Conservation (phyloP, 345 rosid genomes). For the Eucalyptus grandis region DNA sequence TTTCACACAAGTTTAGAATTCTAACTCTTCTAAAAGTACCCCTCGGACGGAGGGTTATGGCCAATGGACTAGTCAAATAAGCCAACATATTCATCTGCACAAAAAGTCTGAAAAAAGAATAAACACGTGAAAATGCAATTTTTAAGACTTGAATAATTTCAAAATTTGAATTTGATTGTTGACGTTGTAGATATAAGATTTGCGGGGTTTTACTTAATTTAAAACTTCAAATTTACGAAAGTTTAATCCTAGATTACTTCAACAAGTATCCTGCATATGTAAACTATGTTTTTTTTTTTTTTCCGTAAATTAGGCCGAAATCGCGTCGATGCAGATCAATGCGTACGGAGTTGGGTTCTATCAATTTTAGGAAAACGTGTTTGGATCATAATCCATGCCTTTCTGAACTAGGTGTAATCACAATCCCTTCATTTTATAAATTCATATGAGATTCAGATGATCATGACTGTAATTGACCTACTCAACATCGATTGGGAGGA, state of each 20-base stretch:
- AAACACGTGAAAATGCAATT: neutral
- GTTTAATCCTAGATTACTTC: neutral
- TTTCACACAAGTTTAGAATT: neutral
- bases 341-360: neutral
- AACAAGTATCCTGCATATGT: too few species aligned
- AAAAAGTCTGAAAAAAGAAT: neutral
- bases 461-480: neutral
- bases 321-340: neutral
- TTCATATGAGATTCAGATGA: neutral
- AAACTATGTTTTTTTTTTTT: too few species aligned
- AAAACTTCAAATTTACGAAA: neutral
- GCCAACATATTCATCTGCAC: neutral
- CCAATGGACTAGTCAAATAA: neutral
- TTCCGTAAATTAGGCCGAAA: neutral
- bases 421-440: neutral
- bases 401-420: neutral
- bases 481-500: neutral
- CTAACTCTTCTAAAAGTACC: neutral
- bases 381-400: neutral
- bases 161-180: neutral
- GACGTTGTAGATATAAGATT: neutral
- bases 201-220: neutral
- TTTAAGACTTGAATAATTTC: neutral
- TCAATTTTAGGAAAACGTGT: neutral
- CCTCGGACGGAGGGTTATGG: neutral